Percentiles rank a stretch among this genome's conserved stretches.
Evolutionary conservation across 2,329 filamentous ascomycete species (phyloP).

Genomic region (Ophiostoma ulmi): DNA sequence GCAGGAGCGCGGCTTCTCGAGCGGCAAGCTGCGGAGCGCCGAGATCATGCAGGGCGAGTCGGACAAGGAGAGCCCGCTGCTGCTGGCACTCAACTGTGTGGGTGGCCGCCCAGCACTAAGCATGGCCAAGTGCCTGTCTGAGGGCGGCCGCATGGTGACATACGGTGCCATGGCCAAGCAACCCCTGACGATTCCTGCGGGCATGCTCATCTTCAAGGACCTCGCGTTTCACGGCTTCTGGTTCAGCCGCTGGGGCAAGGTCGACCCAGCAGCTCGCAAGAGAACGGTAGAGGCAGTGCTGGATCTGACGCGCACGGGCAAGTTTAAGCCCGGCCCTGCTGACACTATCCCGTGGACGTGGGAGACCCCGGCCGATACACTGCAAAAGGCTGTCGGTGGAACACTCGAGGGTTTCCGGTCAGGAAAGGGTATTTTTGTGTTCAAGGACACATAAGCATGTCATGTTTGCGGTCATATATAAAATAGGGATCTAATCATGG

Average conservation of each 20-base stretch:
- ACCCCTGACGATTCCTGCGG: constrained; percentile 74
- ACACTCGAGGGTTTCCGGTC: constrained; percentile 78
- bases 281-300: constrained; percentile 82
- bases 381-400: constrained; percentile 72
- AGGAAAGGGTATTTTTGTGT: constrained; percentile 88
- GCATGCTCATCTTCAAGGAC: constrained; percentile 88
- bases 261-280: constrained; percentile 66
- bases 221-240: constrained; percentile 88
- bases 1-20: constrained; percentile 52
- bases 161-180: constrained; percentile 95
- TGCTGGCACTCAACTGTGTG: constrained; percentile 85
- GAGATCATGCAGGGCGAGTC: constrained; percentile 66
- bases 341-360: constrained; percentile 77
- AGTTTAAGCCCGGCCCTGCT: constrained; percentile 80
- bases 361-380: constrained; percentile 64
- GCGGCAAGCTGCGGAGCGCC: constrained; percentile 46
- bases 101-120: constrained; percentile 78
- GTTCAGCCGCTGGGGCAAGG: constrained; percentile 84
- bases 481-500: no score
- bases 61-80: constrained; percentile 53
- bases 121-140: constrained; percentile 67
- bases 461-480: neutral
- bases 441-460: constrained; percentile 51
- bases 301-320: constrained; percentile 64
- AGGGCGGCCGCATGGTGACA: constrained; percentile 73